phyloP scores from a whole-genome alignment of 2,329 filamentous ascomycete species.

The Diaporthe batatas region DNA sequence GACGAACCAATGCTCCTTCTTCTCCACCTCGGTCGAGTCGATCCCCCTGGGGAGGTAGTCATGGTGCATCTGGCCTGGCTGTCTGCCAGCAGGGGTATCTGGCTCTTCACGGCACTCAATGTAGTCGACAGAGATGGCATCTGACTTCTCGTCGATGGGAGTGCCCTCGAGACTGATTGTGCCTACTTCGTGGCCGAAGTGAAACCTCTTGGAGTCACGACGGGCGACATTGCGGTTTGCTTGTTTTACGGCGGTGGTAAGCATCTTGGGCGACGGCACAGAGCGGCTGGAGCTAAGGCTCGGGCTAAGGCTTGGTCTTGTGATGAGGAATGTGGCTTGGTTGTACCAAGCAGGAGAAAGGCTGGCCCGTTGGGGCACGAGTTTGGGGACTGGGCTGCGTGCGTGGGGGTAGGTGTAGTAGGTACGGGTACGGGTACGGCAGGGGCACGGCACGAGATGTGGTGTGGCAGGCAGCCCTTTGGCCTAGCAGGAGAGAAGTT shows the following conservation, averaged over 20 bases:
- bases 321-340: slow-evolving; percentile 21
- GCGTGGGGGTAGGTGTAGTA: slow-evolving; percentile 23
- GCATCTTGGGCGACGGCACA: slow-evolving; percentile 38
- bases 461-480: slow-evolving; percentile 38
- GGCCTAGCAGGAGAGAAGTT: slow-evolving; percentile 29
- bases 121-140: slow-evolving; percentile 36
- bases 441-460: slow-evolving; percentile 14
- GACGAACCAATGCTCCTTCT: slow-evolving; percentile 71
- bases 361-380: slow-evolving; percentile 27
- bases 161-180: slow-evolving; percentile 40
- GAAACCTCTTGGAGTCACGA: slow-evolving; percentile 37
- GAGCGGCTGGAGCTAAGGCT: slow-evolving; percentile 13
- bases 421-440: too few relatives aligned
- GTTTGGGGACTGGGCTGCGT: slow-evolving; percentile 39
- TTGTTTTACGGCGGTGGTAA: slow-evolving; percentile 41
- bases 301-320: slow-evolving; percentile 17
- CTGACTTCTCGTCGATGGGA: slow-evolving; percentile 38
- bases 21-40: slow-evolving; percentile 46
- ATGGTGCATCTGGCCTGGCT: slow-evolving; percentile 9
- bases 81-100: slow-evolving; percentile 39
- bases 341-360: slow-evolving; percentile 22
- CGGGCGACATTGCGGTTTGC: slow-evolving; percentile 24
- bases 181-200: slow-evolving; percentile 38
- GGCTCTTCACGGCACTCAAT: slow-evolving; percentile 40
- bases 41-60: slow-evolving; percentile 48